Evolutionary conservation across 2,329 filamentous ascomycete genomes (phyloP), one percentile per base, ranked within the genome.

Genomic region (Sarocladium kiliense): DNA sequence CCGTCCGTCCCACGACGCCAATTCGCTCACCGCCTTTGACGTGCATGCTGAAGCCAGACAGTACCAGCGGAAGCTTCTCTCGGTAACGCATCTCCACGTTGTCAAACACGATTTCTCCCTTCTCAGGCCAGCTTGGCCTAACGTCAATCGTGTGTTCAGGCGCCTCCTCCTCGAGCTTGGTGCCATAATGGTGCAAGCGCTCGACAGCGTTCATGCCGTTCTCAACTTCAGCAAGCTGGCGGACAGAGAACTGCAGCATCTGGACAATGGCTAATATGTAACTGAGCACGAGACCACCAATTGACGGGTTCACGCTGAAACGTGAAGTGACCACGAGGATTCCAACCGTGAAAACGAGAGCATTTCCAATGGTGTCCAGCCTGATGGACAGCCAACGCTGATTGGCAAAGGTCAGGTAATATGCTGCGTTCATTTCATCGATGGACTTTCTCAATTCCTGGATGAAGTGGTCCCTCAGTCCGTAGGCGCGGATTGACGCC

Each of bases 181-280:
- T 90, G 55, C 90, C 92, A 68, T 97, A 97, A 74, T 96, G 91
- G 67, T 91, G 85, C 32, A 97, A 78, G 51, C 94, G 87, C 72
- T 97, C 93, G 0, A 95, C 94, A 0, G 92, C 87, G 68, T 97
- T 97, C 93, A 97, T 97, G 66, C 92, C 91, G 72, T 97, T 97
- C 71, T 97, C 93, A 9, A 97, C 91, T 70, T 97, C 93, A 25
- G 93, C 93, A 7, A 97, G 79, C 71, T 97, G 93, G 18, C 94
- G 84, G 18, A 97, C 90, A 1, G 91, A 93, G 70, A 97, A 97
- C 67, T 97, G 93, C 60, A 97, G 87, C 88, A 97, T 91, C 69
- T 95, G 90, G 18, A 96, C 91, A 64, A 97, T 96, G 14, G 87
- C 82, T 18, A 99, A 79, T 65, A 97, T 96, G 70, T 97, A 97